Percentiles rank a stretch among this genome's conserved stretches.
phyloP scores from a whole-genome alignment of 2,329 filamentous ascomycete genomes.

The Xylariaceae sp. region DNA sequence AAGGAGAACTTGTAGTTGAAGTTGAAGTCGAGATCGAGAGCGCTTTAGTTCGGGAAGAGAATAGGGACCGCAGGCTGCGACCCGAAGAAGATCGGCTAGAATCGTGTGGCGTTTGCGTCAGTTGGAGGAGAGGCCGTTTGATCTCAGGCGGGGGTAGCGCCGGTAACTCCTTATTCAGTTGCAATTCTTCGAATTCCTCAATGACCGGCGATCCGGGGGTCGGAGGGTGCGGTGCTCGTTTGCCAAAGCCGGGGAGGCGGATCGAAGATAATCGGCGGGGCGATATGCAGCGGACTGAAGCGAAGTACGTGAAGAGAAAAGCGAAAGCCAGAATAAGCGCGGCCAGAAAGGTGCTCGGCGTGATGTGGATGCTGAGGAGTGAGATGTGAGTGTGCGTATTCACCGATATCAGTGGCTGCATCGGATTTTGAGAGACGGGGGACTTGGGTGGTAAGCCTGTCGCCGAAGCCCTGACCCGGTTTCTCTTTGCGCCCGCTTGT shows the following conservation, averaged over 20 bases:
- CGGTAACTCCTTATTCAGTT: conserved; percentile 19
- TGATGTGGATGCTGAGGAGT: conserved; percentile 55
- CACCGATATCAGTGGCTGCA: conserved; percentile 57
- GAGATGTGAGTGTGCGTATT: conserved; percentile 61
- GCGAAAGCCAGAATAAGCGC: conserved; percentile 47
- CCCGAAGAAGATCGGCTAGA: conserved; percentile 23
- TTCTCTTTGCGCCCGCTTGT: not conserved
- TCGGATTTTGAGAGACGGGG: conserved; percentile 35
- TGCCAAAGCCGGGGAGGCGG: conserved; percentile 11
- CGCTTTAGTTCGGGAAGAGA: conserved; percentile 28
- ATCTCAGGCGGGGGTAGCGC: conserved; percentile 25
- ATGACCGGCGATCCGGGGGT: conserved; percentile 10
- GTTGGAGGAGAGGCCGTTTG: conserved; percentile 26
- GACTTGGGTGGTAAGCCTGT: conserved; percentile 9
- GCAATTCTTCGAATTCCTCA: conserved; percentile 13
- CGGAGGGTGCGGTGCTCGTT: conserved; percentile 3
- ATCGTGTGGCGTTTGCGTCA: conserved; percentile 24
- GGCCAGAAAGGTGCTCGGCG: conserved; percentile 55
- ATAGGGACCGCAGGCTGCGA: conserved; percentile 30
- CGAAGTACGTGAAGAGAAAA: conserved; percentile 49
- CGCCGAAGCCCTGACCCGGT: conserved; percentile 2
- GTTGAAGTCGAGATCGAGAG: conserved; percentile 14
- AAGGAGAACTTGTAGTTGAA: conserved; percentile 3
- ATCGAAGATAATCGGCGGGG: conserved; percentile 35
- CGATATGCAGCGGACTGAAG: conserved; percentile 36